Evolutionary conservation across 169 alveolate species (phyloP).

Genomic region (Plasmodium yoelii): DNA sequence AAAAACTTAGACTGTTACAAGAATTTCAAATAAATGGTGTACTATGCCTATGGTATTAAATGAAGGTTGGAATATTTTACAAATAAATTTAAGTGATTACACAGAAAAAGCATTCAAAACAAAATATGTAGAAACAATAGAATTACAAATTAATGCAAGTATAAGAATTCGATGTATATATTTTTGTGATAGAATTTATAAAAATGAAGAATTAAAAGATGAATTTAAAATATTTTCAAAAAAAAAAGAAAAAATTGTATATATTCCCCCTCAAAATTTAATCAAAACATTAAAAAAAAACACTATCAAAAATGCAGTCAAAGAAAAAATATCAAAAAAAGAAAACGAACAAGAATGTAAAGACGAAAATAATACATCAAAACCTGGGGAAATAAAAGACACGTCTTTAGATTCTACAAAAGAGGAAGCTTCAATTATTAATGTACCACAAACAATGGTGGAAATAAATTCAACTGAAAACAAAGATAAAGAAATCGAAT

Average conservation of each 20-base stretch:
- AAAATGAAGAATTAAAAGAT: conserved; percentile 87
- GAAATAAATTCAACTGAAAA: neutral
- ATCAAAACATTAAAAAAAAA: conserved; percentile 35
- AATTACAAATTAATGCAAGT: conserved; percentile 97
- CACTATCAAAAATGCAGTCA: conserved; percentile 17
- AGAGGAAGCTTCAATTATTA: neutral
- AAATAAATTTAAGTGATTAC: conserved; percentile 96
- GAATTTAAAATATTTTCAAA: conserved; percentile 59
- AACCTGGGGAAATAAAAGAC: no score
- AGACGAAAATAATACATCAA: neutral
- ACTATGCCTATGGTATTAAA: conserved; percentile 98
- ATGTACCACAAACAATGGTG: neutral
- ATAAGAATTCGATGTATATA: conserved; percentile 96
- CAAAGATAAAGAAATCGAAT: neutral
- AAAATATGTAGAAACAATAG: conserved; percentile 95
- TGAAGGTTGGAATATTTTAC: conserved; percentile 98
- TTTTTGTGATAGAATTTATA: conserved; percentile 95
- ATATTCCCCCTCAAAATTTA: conserved; percentile 38
- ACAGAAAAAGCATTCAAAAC: conserved; percentile 98
- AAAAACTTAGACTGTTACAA: conserved; percentile 45
- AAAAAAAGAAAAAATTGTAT: conserved; percentile 46
- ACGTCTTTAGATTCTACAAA: neutral
- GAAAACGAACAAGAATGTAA: neutral
- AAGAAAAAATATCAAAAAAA: conserved; percentile 1
- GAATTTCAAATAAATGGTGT: conserved; percentile 72